phyloP scores from a whole-genome alignment of 345 rosid species.

The Bruguiera parviflora region DNA sequence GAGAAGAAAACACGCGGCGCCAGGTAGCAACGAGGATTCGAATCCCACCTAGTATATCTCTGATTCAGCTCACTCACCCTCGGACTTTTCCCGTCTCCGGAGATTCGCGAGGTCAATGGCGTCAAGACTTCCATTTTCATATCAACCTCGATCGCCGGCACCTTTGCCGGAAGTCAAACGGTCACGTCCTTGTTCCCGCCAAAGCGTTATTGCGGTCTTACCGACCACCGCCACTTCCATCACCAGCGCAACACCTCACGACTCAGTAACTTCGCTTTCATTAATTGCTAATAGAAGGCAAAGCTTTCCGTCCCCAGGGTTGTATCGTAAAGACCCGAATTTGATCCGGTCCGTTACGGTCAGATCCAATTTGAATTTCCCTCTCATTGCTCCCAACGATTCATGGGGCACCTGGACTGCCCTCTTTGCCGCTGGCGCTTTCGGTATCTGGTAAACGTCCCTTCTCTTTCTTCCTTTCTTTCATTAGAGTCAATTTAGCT shows the following conservation, averaged over 20 bases:
- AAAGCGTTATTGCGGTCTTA: constrained; percentile 17
- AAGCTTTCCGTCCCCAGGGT: constrained; percentile 30
- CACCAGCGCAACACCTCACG: neutral
- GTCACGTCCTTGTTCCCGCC: constrained; percentile 22
- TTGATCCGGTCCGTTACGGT: constrained; percentile 38
- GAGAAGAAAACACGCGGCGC: no score
- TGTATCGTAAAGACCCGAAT: constrained; percentile 5
- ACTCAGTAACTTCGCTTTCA: constrained; percentile 18
- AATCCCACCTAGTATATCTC: no score
- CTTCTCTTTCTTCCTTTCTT: neutral
- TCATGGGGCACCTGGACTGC: constrained; percentile 87
- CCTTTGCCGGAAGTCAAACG: constrained; percentile 16
- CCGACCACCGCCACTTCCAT: neutral
- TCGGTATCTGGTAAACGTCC: constrained; percentile 67
- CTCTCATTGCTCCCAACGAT: constrained; percentile 67
- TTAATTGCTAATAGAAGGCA: constrained; percentile 12
- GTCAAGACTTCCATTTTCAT: constrained; percentile 28
- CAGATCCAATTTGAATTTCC: constrained; percentile 51
- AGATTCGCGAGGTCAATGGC: constrained; percentile 35
- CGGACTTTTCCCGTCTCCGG: neutral
- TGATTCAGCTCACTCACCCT: neutral
- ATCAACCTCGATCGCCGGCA: constrained; percentile 14
- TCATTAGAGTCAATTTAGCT: neutral
- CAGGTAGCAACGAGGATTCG: no score
- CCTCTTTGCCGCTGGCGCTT: constrained; percentile 68